Base-by-base conservation (phyloP, 805 yeast genomes). In the Wickerhamomyces sydowiorum region DNA sequence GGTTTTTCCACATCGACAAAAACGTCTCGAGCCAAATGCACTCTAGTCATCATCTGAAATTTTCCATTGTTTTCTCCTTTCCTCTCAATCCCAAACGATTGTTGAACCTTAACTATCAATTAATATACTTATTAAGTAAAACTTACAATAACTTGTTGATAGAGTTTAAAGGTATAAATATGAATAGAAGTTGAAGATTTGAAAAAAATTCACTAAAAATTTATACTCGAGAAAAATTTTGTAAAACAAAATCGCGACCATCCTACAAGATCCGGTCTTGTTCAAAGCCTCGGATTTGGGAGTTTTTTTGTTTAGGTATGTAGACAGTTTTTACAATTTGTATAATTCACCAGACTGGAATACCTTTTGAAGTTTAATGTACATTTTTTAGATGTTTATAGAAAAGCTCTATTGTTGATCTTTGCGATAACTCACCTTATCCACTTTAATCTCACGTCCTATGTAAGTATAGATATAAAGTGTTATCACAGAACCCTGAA, bases 11-110 rank as follows among this genome's bases (percentile, higher is more conserved):
- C 96, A 89, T 75, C 90, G 89, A 85, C 89, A 73, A 66, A 72
- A 74, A 63, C 35, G 85, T 85, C 96, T 88, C 95, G 96, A 89
- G 96, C 96, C 96, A 89, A 89, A 89, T 89, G 96, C 96, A 87
- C 96, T 89, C 96, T 47, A 42, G 53, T 52, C 56, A 52, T 53
- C 55, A 49, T 47, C 24, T 18, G 12, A 36, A 38, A 22, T 38
- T 14, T 36, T 30, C 7, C 7, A 23, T 23, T 23, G 10, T 29
- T 7, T 17, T 3, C 32, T 17, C 17, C 17, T 17, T 29, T 14
- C 9, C 10, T 17, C 9, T 5, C 10, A 17, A 3, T 17, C 10
- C 13, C 32, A n/a, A n/a, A n/a, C n/a, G n/a, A n/a, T n/a, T n/a
- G n/a, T n/a, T n/a, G n/a, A n/a, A n/a, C n/a, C n/a, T n/a, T n/a